phyloP scores from a whole-genome alignment of 352 stramenopile species.

The Thalassiosira oceanica region DNA sequence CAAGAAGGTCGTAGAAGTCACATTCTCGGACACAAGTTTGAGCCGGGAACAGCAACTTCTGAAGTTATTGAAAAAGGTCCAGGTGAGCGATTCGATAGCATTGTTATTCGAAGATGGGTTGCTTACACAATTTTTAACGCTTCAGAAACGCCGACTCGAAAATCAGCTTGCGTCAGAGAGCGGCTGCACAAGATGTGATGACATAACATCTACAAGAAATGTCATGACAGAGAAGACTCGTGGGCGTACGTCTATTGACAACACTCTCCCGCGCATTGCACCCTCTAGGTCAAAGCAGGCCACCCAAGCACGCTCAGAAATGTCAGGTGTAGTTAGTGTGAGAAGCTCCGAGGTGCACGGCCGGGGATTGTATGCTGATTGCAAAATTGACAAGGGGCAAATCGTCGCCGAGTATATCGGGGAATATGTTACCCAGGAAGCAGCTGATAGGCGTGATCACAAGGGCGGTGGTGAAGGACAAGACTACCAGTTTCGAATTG shows the following conservation, averaged over 20 bases:
- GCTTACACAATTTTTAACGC: too few species aligned
- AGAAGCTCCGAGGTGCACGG: conserved; percentile 66
- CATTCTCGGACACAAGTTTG: conserved; percentile 58
- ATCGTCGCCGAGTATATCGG: conserved; percentile 78
- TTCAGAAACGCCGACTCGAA: conserved; percentile 71
- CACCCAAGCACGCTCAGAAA: too few species aligned
- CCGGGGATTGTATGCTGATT: conserved; percentile 75
- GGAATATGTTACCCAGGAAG: conserved; percentile 66
- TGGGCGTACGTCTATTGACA: conserved; percentile 25
- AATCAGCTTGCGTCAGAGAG: conserved; percentile 47
- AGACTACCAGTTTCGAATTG: conserved; percentile 75
- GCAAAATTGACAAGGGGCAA: conserved; percentile 64
- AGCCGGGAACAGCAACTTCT: conserved; percentile 69
- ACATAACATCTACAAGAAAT: conserved; percentile 22
- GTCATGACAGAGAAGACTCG: conserved; percentile 9
- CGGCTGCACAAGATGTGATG: conserved; percentile 71
- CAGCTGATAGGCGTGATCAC: conserved; percentile 63
- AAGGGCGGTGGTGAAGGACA: conserved; percentile 62
- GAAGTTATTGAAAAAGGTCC: conserved; percentile 58
- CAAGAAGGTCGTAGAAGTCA: conserved; percentile 32
- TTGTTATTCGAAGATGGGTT: too few species aligned
- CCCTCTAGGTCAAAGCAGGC: too few species aligned
- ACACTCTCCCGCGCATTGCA: too few species aligned
- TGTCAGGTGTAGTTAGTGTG: conserved; percentile 62
- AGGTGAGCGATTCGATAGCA: too few species aligned